These are phyloP conservation scores for Gypsophila paniculata DNA, from an alignment of 179 eudicot genomes.

Conservation along the genomic window DNA sequence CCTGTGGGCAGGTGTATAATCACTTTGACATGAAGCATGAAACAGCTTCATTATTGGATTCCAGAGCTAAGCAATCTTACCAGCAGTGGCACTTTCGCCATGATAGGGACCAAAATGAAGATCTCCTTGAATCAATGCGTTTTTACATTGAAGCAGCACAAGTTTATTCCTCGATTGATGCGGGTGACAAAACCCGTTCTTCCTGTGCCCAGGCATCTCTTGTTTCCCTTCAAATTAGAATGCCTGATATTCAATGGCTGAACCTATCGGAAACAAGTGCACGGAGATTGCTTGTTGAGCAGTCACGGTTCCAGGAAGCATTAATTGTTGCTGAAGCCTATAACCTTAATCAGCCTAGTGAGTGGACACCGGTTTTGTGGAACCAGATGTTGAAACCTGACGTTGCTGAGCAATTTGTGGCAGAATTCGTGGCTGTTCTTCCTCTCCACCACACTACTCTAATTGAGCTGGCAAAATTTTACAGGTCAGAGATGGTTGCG, in stretches of 20 bases:
- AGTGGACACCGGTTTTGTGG: conserved; percentile 97
- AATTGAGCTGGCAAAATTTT: conserved; percentile 76
- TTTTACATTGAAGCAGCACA: conserved; percentile 89
- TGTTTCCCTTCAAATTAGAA: conserved; percentile 89
- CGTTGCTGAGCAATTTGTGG: conserved; percentile 75
- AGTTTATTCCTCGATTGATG: conserved; percentile 93
- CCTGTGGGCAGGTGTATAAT: conserved; percentile 64
- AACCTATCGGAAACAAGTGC: conserved; percentile 86
- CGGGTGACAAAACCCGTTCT: conserved; percentile 76
- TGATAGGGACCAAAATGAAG: conserved; percentile 87
- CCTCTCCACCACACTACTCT: conserved; percentile 86
- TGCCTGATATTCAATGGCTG: conserved; percentile 91
- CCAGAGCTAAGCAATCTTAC: conserved; percentile 70
- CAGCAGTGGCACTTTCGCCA: conserved; percentile 64
- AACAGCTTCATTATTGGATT: conserved; percentile 78
- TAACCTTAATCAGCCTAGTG: conserved; percentile 87
- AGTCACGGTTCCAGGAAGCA: conserved; percentile 93
- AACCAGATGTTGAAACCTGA: conserved; percentile 94
- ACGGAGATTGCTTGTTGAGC: conserved; percentile 73
- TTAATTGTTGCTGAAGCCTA: conserved; percentile 97
- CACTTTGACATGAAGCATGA: conserved; percentile 98
- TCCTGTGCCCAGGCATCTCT: conserved; percentile 95
- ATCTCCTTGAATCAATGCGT: conserved; percentile 90
- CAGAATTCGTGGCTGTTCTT: conserved; percentile 90
- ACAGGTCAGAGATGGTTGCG: conserved; percentile 81